A percentile compares a stretch with the other conserved stretches of the same genome.
Evolutionary conservation across 805 yeast genomes (phyloP).

Genomic region (Ogataea methylovora): DNA sequence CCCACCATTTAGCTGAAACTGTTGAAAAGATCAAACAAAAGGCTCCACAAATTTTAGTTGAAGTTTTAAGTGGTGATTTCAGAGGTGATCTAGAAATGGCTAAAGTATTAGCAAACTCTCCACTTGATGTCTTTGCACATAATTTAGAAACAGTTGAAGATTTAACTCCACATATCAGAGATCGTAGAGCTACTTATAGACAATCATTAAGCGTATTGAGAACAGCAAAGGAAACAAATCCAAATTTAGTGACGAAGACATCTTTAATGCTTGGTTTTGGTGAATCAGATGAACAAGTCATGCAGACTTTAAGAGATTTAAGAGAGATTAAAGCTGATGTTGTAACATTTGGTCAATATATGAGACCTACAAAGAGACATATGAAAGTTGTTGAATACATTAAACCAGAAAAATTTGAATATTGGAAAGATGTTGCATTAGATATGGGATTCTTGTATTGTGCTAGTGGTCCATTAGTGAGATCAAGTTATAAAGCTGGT

Average conservation of each 20-base stretch:
- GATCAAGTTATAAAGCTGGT: constrained; percentile 97
- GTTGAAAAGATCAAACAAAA: constrained; percentile 77
- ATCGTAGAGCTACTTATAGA: constrained; percentile 90
- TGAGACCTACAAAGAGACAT: constrained; percentile 98
- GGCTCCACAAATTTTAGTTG: constrained; percentile 87
- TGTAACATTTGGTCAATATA: constrained; percentile 97
- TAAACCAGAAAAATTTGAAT: constrained; percentile 87
- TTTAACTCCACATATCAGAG: constrained; percentile 90
- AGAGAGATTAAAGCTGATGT: constrained; percentile 80
- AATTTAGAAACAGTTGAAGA: constrained; percentile 95
- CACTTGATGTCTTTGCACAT: constrained; percentile 95
- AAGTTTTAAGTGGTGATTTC: constrained; percentile 92
- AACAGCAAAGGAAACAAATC: constrained; percentile 73
- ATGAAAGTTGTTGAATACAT: constrained; percentile 96
- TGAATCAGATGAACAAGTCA: constrained; percentile 85
- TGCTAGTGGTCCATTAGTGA: constrained; percentile 94
- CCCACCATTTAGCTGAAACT: constrained; percentile 83
- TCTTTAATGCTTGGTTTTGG: constrained; percentile 96
- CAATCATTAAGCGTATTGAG: constrained; percentile 75
- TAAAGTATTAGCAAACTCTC: constrained; percentile 70
- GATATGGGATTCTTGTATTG: constrained; percentile 92
- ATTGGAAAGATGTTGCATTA: constrained; percentile 83
- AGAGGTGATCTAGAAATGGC: constrained; percentile 84
- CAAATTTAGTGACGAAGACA: constrained; percentile 80
- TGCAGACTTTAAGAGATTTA: constrained; percentile 68